These are phyloP conservation scores for Sporothrix humicola DNA, from an alignment of 2,329 filamentous ascomycete genomes.

Conservation along the genomic window DNA sequence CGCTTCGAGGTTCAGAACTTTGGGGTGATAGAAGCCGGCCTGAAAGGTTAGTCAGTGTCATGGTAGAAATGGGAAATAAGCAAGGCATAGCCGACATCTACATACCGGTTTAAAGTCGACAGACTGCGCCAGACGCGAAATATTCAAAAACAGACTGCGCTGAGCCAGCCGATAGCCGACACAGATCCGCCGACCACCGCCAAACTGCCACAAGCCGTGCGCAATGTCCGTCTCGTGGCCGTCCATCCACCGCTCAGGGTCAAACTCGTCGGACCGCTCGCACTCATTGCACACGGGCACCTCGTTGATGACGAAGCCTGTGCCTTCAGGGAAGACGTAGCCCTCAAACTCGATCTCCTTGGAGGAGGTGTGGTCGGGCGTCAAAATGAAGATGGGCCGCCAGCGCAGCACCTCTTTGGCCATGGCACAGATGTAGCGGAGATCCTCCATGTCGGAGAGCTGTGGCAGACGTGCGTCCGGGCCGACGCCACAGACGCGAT, in stretches of 20 bases:
- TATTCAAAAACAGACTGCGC: conserved; percentile 10
- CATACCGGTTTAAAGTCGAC: conserved; percentile 16
- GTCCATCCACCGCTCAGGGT: conserved; percentile 13
- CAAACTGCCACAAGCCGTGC: conserved; percentile 20
- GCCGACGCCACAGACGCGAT: neutral
- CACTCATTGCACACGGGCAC: conserved; percentile 1
- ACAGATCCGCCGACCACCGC: conserved; percentile 5
- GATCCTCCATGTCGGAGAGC: neutral
- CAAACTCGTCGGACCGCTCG: conserved; percentile 9
- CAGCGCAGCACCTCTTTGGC: conserved; percentile 1
- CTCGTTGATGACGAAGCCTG: conserved; percentile 17
- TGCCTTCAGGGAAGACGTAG: conserved; percentile 1
- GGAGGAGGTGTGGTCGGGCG: neutral
- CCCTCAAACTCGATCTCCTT: conserved; percentile 20
- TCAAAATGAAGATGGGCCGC: neutral
- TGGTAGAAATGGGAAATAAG: neutral
- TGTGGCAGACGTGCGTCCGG: neutral
- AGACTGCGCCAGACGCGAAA: conserved; percentile 3
- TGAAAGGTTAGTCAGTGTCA: neutral
- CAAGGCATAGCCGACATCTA: neutral
- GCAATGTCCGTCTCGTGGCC: conserved; percentile 21
- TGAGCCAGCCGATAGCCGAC: conserved; percentile 15
- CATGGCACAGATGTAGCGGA: conserved; percentile 22
- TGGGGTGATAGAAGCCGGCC: conserved; percentile 16
- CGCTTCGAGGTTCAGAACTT: neutral